A percentile compares a stretch with the other conserved stretches of the same genome.
Conservation (phyloP, 2,329 filamentous ascomycete species). For the Beauveria asiatica region DNA sequence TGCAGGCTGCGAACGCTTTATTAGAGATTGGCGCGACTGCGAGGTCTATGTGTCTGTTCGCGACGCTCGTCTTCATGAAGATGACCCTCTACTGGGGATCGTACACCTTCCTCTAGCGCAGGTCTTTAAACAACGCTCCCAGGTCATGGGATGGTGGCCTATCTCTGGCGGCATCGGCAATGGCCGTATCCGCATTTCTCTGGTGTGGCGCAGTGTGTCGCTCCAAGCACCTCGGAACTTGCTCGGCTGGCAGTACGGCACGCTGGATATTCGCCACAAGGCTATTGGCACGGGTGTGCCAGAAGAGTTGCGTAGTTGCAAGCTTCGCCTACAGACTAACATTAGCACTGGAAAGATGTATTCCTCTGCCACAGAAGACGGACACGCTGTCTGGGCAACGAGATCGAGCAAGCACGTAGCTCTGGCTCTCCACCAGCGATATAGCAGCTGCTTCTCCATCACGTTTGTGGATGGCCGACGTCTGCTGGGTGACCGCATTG, state of each 20-base stretch:
- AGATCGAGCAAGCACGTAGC: slow-evolving; percentile 35
- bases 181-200: slow-evolving; percentile 58
- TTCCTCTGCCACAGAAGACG: slow-evolving; percentile 23
- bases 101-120: slow-evolving; percentile 58
- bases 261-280: slow-evolving; percentile 52
- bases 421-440: slow-evolving; percentile 53
- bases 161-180: slow-evolving; percentile 65
- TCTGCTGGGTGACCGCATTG: slow-evolving; percentile 42
- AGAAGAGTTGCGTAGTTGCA: slow-evolving; percentile 36
- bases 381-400: slow-evolving; percentile 42
- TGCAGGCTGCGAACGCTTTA: slow-evolving; percentile 63
- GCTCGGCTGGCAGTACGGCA: slow-evolving; percentile 65
- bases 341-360: slow-evolving; percentile 52
- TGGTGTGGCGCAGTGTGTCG: slow-evolving; percentile 65
- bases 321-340: slow-evolving; percentile 52
- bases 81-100: slow-evolving; percentile 61
- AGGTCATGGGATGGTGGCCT: slow-evolving; percentile 58
- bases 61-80: slow-evolving; percentile 60
- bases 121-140: slow-evolving; percentile 53
- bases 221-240: slow-evolving; percentile 50
- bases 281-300: slow-evolving; percentile 36
- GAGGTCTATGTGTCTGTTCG: slow-evolving; percentile 61
- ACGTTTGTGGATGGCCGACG: slow-evolving; percentile 34
- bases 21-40: slow-evolving; percentile 57
- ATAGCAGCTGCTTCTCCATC: slow-evolving; percentile 46